These are phyloP conservation scores for Amanita brunnescens DNA, from an alignment of 768 basidiomycete genomes.

Conservation along the genomic window DNA sequence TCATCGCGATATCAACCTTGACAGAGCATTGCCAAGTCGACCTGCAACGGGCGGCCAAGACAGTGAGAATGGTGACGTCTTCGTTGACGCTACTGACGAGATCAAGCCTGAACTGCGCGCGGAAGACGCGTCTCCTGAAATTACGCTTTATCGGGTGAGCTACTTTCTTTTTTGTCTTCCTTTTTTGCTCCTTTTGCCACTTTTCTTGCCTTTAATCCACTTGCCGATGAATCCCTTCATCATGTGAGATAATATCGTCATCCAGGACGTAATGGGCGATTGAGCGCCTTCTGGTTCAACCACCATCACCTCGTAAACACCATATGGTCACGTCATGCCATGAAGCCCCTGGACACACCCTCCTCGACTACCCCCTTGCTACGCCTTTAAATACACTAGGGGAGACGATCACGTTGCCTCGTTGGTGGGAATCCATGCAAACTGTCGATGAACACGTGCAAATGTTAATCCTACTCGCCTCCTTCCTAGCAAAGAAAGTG, in stretches of 20 bases:
- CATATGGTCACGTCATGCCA: slow-evolving; percentile 1
- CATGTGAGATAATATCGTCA: slow-evolving; percentile 2
- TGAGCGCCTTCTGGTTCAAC: neutral
- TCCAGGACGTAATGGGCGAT: slow-evolving; percentile 4
- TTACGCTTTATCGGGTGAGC: slow-evolving; percentile 27
- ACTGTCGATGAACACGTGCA: slow-evolving; percentile 5
- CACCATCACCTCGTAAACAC: neutral
- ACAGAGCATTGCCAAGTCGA: slow-evolving; percentile 2
- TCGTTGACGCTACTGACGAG: slow-evolving; percentile 9
- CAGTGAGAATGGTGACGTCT: slow-evolving; percentile 10
- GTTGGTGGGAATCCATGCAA: neutral
- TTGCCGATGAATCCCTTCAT: neutral
- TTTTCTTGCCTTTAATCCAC: neutral
- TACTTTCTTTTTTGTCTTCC: slow-evolving; percentile 8
- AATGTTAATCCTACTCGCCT: slow-evolving; percentile 17
- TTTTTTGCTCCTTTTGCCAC: slow-evolving; percentile 2
- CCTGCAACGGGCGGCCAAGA: neutral
- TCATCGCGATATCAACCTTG: neutral
- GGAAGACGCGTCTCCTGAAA: slow-evolving; percentile 19
- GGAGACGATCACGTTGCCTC: neutral
- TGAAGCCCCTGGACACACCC: slow-evolving; percentile 7
- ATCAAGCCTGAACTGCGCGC: slow-evolving; percentile 9
- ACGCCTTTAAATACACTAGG: neutral
- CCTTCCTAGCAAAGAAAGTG: slow-evolving; percentile 13
- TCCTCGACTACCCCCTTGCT: slow-evolving; percentile 5